Evolutionary conservation across 1,139 yeast genomes (phyloP), one percentile per base, ranked within the genome.

Genomic region (Kurtzmaniella quercitrusa): DNA sequence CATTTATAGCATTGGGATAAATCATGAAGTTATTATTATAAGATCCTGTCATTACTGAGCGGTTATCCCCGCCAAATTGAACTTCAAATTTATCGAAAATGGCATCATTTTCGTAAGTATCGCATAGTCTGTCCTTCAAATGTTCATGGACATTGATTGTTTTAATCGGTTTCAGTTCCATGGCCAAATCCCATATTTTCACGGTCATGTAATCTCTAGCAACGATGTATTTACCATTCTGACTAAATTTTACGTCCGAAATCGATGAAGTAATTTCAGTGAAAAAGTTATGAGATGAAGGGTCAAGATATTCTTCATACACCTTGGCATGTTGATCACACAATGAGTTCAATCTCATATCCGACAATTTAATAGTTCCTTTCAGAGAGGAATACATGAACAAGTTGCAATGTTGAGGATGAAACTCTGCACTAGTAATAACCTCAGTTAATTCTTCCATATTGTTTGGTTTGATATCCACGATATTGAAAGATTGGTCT

Each of bases 371-470:
- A 55, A 94, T 89, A 38, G 96, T 88, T 47, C 98, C 99, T 64
- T 93, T 93, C 41, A 95, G 86, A 12, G 95, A 86, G n/a, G 96
- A 85, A 68, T 93, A 93, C 94, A 93, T 90, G 65, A 94, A 93
- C 58, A 87, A 73, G 64, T 93, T 93, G 72, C 99, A 94, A 62
- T 85, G 85, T 44, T 72, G 70, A 14, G 99, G 98, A 64, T 94
- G 98, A 70, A 94, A 93, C 63, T 91, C 96, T 2, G 98, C 95
- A 57, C 94, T 81, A n/a, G 99, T 94, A 53, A 94, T 93, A 44
- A 94, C 98, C 65, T 94, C 98, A 12, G 98, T 93, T 58, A 94
- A 78, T 66, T 94, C 99, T 69, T 94, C 99, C 98, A 94, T 94
- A 65, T 91, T 90, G 16, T 93, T 88, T 6, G 99, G 99, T 65